Conservation (phyloP, 176 grass and related monocot species). For the Oryza nivara region DNA sequence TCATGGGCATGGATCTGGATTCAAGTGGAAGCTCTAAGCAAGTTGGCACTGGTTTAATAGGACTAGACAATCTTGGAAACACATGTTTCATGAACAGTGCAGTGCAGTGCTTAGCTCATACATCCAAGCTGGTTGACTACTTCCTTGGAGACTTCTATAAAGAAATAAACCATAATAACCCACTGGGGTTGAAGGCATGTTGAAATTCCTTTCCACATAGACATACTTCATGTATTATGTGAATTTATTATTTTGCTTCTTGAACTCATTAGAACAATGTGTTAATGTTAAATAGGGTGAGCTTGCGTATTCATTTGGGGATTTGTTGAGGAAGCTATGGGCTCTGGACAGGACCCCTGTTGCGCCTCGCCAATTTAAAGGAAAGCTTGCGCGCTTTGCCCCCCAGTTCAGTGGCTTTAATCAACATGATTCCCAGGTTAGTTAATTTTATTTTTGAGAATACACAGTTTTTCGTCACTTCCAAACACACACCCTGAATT, state of each 20-base stretch:
- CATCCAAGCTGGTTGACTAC: conserved; percentile 80
- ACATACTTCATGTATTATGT: conserved; percentile 11
- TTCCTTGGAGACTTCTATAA: conserved; percentile 85
- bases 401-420: conserved; percentile 95
- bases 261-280: conserved; percentile 19
- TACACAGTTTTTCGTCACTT: background rate
- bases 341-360: conserved; percentile 74
- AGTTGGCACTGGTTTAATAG: conserved; percentile 77
- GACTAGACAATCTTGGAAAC: conserved; percentile 94
- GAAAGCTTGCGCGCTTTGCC: conserved; percentile 79
- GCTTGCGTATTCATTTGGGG: conserved; percentile 88
- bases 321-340: conserved; percentile 89
- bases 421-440: conserved; percentile 98
- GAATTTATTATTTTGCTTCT: conserved; percentile 8
- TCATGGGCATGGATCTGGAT: conserved; percentile 41
- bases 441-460: conserved; percentile 27
- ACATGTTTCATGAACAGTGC: conserved; percentile 99
- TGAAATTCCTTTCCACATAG: conserved; percentile 35
- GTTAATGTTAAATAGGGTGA: conserved; percentile 59
- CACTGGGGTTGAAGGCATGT: conserved; percentile 77
- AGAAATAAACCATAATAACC: conserved; percentile 82
- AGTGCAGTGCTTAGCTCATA: conserved; percentile 93
- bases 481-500: conserved; percentile 11
- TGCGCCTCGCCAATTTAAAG: conserved; percentile 74
- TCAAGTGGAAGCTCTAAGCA: conserved; percentile 55